phyloP scores from a whole-genome alignment of 2,329 filamentous ascomycete species.

The Cytospora piceae region DNA sequence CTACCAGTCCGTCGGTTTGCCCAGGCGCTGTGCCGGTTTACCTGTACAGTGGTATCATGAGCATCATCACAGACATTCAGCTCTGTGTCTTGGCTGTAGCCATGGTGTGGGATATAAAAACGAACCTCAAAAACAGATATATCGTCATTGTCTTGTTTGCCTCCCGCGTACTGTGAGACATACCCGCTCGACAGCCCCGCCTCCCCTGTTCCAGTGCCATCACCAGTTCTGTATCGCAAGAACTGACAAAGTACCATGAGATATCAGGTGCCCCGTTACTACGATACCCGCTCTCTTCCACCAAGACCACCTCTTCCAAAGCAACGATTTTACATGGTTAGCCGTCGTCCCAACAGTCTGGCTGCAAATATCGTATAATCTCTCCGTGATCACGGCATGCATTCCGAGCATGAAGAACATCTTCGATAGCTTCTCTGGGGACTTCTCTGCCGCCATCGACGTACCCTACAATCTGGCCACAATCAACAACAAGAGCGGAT shows the following conservation, averaged over 20 bases:
- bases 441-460: constrained; percentile 17
- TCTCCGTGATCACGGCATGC: constrained; percentile 32
- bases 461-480: constrained; percentile 20
- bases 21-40: constrained; percentile 20
- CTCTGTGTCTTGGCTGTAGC: constrained; percentile 28
- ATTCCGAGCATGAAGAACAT: constrained; percentile 32
- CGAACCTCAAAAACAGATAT: constrained; percentile 12
- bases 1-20: constrained; percentile 14
- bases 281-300: constrained; percentile 24
- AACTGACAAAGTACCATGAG: neutral
- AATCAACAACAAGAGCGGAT: neutral
- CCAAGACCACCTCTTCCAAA: constrained; percentile 10
- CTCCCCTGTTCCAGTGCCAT: neutral
- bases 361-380: constrained; percentile 24
- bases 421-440: constrained; percentile 28
- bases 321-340: constrained; percentile 28
- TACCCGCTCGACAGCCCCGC: neutral
- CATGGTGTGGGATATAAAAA: constrained; percentile 31
- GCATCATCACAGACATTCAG: constrained; percentile 27
- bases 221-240: too few relatives aligned
- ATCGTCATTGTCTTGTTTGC: constrained; percentile 16
- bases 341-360: constrained; percentile 21
- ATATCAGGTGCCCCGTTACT: constrained; percentile 14
- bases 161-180: constrained; percentile 21
- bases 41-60: constrained; percentile 28